Base-by-base conservation (phyloP, 2,329 filamentous ascomycete species). In the Paraconiothyrium sp. region DNA sequence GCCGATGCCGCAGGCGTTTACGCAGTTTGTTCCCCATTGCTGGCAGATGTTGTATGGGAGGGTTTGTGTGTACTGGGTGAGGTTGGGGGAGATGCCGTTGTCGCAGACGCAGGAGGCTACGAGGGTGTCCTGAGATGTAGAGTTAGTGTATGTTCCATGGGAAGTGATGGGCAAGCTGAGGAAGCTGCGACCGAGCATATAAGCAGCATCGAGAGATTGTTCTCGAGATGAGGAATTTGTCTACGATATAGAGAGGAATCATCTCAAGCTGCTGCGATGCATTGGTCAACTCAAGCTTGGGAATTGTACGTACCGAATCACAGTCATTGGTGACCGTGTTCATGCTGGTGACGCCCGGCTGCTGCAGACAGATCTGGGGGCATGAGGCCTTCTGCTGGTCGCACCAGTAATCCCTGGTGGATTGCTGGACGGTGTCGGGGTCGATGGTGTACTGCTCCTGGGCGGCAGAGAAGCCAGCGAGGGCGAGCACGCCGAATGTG, bases 41-140 rank as follows among this genome's bases (percentile, higher is more conserved):
- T 84, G 84, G 85, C 92, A 95, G 70, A 89, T 84, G 81, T 89
- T 92, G 85, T 88, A 94, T 37, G 92, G 92, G 30, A 95, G 83
- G 1, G 92, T 94, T 69, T 92, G 84, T 22, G 89, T 90, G 85
- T 90, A 95, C 79, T 94, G 85, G 72, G 89, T 88, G 52, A 92
- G 80, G 80, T 94, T 93, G 68, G 92, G 92, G 56, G 85, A 80
- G 64, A 84, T 76, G 75, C 87, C 86, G 70, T 90, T 84, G 65
- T 84, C 84, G 82, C 92, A 95, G 69, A 92, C 82, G 78, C 92
- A 95, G 65, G 84, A 83, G 80, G 90, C 94, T n/a, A 81, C 84
- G 54, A 94, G 84, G 22, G 83, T 81, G 55, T 84, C 67, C 71
- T 73, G 51, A 46, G 54, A 50, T 43, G 54, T 13, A 32, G 39